Percentiles rank a stretch among this genome's conserved stretches.
Evolutionary conservation across 305 asterid species (phyloP).

Genomic region (Solanum chacoense): DNA sequence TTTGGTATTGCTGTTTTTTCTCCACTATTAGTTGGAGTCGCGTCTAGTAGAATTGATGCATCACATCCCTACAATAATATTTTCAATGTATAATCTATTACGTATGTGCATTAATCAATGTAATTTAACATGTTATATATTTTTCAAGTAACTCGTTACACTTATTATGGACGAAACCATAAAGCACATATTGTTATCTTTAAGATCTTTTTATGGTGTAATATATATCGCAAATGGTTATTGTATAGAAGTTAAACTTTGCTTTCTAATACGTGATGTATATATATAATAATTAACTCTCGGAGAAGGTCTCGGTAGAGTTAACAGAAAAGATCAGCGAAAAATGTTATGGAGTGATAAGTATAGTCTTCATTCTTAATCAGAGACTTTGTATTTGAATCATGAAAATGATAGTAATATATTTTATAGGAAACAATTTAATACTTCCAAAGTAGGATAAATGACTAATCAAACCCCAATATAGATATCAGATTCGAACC

Average conservation of each 20-base stretch:
- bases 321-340: neutral
- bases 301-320: neutral
- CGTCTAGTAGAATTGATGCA: conserved; percentile 26
- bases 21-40: conserved; percentile 10
- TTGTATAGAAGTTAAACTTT: neutral
- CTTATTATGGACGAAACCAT: neutral
- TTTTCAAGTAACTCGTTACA: neutral
- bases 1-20: conserved; percentile 32
- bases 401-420: neutral
- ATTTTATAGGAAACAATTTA: neutral
- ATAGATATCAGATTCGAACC: neutral
- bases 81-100: neutral
- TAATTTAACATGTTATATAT: neutral
- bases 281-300: neutral
- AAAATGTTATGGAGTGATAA: neutral
- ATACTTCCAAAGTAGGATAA: neutral
- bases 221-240: neutral
- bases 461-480: neutral
- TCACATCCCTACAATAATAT: conserved; percentile 25
- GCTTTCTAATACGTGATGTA: neutral
- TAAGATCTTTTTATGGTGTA: neutral
- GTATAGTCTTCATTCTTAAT: neutral
- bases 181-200: neutral
- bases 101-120: neutral
- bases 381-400: neutral